These are phyloP conservation scores for Raphanus hybrid DNA, from an alignment of 441 rosid genomes.

Conservation along the genomic window DNA sequence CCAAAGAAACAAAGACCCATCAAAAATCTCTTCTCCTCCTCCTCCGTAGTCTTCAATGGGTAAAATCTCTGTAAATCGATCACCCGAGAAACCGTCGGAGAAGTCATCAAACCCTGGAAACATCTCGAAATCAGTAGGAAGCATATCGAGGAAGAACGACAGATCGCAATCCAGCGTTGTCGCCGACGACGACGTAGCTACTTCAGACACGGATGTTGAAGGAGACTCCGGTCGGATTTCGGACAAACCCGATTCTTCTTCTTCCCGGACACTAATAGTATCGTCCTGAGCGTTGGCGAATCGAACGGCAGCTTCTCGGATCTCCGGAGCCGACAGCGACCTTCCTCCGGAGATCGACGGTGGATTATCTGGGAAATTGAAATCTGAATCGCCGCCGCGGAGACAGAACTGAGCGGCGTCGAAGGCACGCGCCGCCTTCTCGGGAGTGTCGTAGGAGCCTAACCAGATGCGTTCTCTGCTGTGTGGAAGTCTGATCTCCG, in stretches of 20 bases:
- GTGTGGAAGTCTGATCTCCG: constrained; percentile 81
- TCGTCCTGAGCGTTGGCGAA: constrained; percentile 45
- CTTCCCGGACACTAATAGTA: neutral
- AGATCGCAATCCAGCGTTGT: constrained; percentile 34
- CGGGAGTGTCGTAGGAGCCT: constrained; percentile 74
- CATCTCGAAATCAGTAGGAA: constrained; percentile 31
- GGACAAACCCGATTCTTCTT: constrained; percentile 37
- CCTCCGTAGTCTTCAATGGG: constrained; percentile 29
- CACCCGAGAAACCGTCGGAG: constrained; percentile 37
- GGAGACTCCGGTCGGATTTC: constrained; percentile 48
- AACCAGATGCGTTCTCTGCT: constrained; percentile 86
- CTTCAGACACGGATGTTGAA: constrained; percentile 47
- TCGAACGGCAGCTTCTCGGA: constrained; percentile 60
- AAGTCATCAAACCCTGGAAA: constrained; percentile 32
- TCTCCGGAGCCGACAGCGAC: constrained; percentile 55
- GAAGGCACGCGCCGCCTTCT: constrained; percentile 86
- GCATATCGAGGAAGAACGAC: constrained; percentile 38
- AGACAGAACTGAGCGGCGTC: constrained; percentile 84
- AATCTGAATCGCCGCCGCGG: constrained; percentile 64
- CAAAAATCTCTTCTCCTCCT: constrained; percentile 11
- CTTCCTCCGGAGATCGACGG: constrained; percentile 59
- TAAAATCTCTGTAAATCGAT: constrained; percentile 8
- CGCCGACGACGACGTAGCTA: constrained; percentile 23
- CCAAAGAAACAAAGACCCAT: constrained; percentile 42
- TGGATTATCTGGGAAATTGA: constrained; percentile 75